A percentile compares a stretch with the other conserved stretches of the same genome.
Conservation (phyloP, 202 grass and related monocot genomes). For the Miscanthus sacchariflorus region DNA sequence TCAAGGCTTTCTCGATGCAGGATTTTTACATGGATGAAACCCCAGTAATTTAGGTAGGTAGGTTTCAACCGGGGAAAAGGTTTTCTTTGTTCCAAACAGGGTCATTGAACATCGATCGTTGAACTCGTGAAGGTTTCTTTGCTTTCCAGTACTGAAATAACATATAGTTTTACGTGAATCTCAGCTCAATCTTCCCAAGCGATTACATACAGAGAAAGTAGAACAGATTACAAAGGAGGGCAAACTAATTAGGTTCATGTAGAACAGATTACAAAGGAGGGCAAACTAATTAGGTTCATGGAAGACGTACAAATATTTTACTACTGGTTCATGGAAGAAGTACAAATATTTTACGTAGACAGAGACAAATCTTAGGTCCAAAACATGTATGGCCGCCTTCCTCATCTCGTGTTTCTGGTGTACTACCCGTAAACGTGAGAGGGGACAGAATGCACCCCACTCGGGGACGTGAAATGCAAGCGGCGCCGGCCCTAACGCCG, state of each 20-base stretch:
- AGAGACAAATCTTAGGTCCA: neutral
- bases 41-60: neutral
- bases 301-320: neutral
- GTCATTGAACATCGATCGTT: neutral
- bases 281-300: neutral
- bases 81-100: no score
- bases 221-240: neutral
- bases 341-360: no score
- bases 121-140: neutral
- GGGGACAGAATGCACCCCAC: slow-evolving; percentile 32
- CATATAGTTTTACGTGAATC: neutral
- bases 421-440: neutral
- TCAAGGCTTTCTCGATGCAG: no score
- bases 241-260: neutral
- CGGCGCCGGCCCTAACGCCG: slow-evolving; percentile 27
- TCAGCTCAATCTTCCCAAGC: neutral
- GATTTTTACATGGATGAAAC: neutral
- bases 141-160: neutral
- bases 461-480: slow-evolving; percentile 35
- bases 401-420: neutral
- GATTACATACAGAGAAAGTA: neutral
- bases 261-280: neutral
- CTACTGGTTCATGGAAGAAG: neutral
- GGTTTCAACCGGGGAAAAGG: neutral
- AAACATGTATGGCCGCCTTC: neutral